Evolutionary conservation across 148 eudicot species (phyloP), one percentile per base, ranked within the genome.

Genomic region (Polygonum aviculare): DNA sequence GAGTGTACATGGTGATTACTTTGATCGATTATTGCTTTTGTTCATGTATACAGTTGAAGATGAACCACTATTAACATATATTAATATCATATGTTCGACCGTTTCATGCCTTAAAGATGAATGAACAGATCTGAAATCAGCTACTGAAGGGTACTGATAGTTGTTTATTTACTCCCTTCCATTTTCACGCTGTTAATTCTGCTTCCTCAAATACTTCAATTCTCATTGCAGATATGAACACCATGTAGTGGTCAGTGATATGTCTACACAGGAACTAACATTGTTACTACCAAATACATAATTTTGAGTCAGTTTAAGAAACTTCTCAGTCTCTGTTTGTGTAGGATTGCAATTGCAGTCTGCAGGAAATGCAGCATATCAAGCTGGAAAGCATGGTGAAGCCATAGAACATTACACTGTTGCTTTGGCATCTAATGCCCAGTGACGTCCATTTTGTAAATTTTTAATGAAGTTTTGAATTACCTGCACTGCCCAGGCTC

Each of bases 351-450:
- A 67, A 84, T 73, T 81, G 71, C 80, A 92, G 97, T 80, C 88
- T 80, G 93, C 97, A 75, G 99, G 99, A 78, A 95, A 93, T 85
- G 90, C 81, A 82, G 97, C 99, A 71, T 93, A 87, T 82, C 91
- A 87, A 79, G 84, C 86, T 71, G 91, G 96, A 80, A 87, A 82
- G 79, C 90, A 91, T 78, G 77, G 84, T 72, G 99, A 95, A 84
- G 97, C 99, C 76, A 83, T 93, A 79, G 98, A 92, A 77, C 90
- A 87, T 73, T 95, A 95, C 78, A 89, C 93, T 39, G 86, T 93
- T 80, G 93, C 99, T 80, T 83, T 95, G 79, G 85, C 90, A 63
- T 90, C 90, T 79, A 91, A 84, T 48, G 87, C 90, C 26, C 97
- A 92, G 83, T 91, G 97, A 35, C 94, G 91, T 31, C 93, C 94